Evolutionary conservation across 1,139 yeast genomes (phyloP), one percentile per base, ranked within the genome.

Genomic region (Scheffersomyces titani): DNA sequence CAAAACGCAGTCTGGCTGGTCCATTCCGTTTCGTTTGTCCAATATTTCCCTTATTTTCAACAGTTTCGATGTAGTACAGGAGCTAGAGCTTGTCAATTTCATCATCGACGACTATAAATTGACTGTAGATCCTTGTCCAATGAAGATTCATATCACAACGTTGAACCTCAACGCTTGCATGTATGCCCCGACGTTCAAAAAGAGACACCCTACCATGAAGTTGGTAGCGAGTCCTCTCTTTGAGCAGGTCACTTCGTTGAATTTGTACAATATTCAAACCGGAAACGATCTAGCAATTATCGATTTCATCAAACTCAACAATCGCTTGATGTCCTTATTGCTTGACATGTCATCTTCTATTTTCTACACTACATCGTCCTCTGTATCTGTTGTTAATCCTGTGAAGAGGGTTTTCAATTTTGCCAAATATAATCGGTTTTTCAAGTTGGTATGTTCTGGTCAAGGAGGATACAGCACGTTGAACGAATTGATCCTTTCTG

Each of bases 301-400:
- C 51, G 86, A 82, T 63, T 80, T 76, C 57, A 61, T 69, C 53
- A 67, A 67, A 55, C 63, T 55, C 21, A 68, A 67, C 54, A 62
- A 64, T 36, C 58, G 57, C 46, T 75, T 85, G 54, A 46, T 62
- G 2, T 65, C 71, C 4, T 63, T 85, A 48, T 67, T 75, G 3
- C 67, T 86, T 21, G 89, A 85, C 61, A 65, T 85, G 52, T 73
- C 74, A 54, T 84, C 88, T 19, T 70, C 70, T 40, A 75, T 85
- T 7, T 85, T 86, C 59, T 80, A 83, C 55, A 58, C 54, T 30
- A 59, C 55, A 48, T 51, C 55, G 1, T 19, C 49, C 7, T 19
- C 49, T 9, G 49, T 6, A 11, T 13, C 13, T 46, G 49, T 46
- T 16, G 13, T n/a, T 13, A 49, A 54, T 6, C 55, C 55, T 3